Conservation (phyloP, 169 alveolate genomes). For the Hammondia hammondi region DNA sequence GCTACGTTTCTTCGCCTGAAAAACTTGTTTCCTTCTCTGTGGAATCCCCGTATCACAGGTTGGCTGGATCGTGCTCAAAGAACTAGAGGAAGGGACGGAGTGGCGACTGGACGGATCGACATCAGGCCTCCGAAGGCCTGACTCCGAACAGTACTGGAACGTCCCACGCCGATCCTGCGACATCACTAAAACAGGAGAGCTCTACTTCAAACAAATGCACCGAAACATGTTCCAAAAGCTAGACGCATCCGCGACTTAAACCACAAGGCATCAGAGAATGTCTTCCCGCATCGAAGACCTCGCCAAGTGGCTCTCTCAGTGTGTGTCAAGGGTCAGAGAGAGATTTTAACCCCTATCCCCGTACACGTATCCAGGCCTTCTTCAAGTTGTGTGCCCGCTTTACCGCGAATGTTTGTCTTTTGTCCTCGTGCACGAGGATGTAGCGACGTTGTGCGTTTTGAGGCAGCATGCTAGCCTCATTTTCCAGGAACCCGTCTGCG, state of each 20-base stretch:
- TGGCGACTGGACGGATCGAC: constrained; percentile 18
- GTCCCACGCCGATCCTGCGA: constrained; percentile 16
- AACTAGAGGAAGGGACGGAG: not conserved
- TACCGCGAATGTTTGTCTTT: too few relatives aligned
- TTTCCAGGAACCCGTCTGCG: too few relatives aligned
- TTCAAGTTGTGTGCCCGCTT: too few relatives aligned
- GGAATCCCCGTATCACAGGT: not conserved
- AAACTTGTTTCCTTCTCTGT: too few relatives aligned
- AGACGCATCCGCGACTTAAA: not conserved
- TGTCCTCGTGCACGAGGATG: too few relatives aligned
- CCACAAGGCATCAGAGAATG: not conserved
- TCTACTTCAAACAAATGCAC: not conserved
- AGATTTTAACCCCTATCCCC: too few relatives aligned
- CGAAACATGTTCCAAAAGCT: constrained; percentile 30
- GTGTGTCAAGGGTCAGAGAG: too few relatives aligned
- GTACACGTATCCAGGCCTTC: too few relatives aligned
- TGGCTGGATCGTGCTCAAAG: constrained; percentile 25
- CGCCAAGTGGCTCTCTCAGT: too few relatives aligned
- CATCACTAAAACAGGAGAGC: not conserved
- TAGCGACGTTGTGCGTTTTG: too few relatives aligned
- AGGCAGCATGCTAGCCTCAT: too few relatives aligned
- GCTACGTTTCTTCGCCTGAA: too few relatives aligned
- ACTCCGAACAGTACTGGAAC: constrained; percentile 17
- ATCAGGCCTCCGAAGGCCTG: not conserved
- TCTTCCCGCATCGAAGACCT: not conserved